Evolutionary conservation across 2,329 filamentous ascomycete species (phyloP), one percentile per base, ranked within the genome.

Genomic region (Aureobasidium lini): DNA sequence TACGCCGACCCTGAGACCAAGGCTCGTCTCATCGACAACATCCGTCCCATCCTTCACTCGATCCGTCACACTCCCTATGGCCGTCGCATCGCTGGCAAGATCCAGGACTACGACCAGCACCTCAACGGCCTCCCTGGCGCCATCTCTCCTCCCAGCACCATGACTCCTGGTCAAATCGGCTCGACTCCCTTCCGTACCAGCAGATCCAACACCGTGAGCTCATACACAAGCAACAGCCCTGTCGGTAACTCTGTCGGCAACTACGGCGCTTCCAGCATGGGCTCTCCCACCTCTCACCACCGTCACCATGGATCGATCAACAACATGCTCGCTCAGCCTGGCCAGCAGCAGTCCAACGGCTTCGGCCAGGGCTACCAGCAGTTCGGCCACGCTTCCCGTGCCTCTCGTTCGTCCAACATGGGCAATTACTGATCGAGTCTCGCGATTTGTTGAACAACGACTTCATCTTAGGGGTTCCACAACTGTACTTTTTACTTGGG

Each of bases 41-140:
- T 97, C 67, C 89, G 91, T 40, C 90, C 92, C 0, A 86, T 95
- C 62, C 78, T 97, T 40, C 88, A 90, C 3, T 80, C 84, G 43
- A 95, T 97, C 64, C 90, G 92, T 64, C 87, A 89, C 67, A 96
- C 92, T 43, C 93, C 94, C 4, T 94, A 97, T 71, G 94, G 94
- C 57, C 92, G 94, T 65, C 90, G 94, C 63, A 95, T 97, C 68
- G 87, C 89, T 70, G 88, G 88, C 71, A 97, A 97, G 80, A 88
- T 99, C 60, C 75, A 80, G 67, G 81, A 81, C 56, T 75, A 77
- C 47, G 82, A 85, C 44, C 44, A 23, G 43, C 54, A 47, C 9
- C 29, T 47, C 28, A 47, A 39, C 34, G 61, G 54, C 32, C n/a
- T 57, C 15, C 42, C 32, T 48, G 54, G 54, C 5, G 13, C 16